Evolutionary conservation across 2,329 filamentous ascomycete genomes (phyloP), one percentile per base, ranked within the genome.

Genomic region (Blastomyces percursus): DNA sequence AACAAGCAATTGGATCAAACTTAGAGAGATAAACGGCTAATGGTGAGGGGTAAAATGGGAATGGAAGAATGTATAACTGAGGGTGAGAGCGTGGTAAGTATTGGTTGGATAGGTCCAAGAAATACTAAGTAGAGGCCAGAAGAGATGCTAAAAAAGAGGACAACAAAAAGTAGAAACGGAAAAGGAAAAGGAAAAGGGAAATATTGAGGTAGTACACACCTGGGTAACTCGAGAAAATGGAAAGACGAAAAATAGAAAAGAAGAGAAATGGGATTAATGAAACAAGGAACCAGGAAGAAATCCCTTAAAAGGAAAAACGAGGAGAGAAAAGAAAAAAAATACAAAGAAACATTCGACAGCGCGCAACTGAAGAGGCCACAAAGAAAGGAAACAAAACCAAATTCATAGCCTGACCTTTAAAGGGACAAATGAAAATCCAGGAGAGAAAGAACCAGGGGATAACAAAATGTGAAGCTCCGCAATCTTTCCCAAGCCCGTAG

Each of bases 391-490:
- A 59, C 54, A 50, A 61, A 61, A 63, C 2, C 7, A 62, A 64
- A 61, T 57, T 67, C 58, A 67, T 65, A 63, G 66, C 62, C 54
- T 32, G 32, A 51, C 46, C 46, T 50, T 50, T 50, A 16, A 32
- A 54, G 5, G 16, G 30, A 30, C 19, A 40, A 27, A 8, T 4
- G 50, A 62, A 65, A 63, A 61, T 48, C 59, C 51, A 58, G 38
- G 51, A 35, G 32, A n/a, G 40, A 64, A 63, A 66, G 71, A 76
- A 71, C 72, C 71, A 74, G 72, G 67, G 62, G 64, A 71, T 65
- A 71, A 69, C 8, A 11, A 69, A 68, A 73, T 68, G 62, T 62
- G 44, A 63, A 56, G 46, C 61, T 46, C 65, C 63, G 60, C 62
- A 62, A 65, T 65, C 66, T 57, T 62, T 58, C 14, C 52, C 38